phyloP scores from a whole-genome alignment of 495 filamentous ascomycete species.

The Geopyxis carbonaria region DNA sequence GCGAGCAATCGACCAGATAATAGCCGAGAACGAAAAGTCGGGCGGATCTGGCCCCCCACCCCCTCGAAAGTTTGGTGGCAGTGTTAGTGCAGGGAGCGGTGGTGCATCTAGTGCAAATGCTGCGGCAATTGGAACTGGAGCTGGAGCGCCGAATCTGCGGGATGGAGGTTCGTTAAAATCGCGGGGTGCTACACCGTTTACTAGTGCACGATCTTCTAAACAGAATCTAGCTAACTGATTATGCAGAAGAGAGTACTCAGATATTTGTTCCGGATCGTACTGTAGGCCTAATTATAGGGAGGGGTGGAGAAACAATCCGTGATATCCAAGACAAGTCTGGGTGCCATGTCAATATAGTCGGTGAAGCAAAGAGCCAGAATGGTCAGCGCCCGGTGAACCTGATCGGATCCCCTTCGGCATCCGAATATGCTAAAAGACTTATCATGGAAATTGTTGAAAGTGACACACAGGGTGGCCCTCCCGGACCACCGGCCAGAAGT shows the following conservation, averaged over 20 bases:
- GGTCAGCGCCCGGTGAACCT: conserved; percentile 70
- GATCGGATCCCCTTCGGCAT: conserved; percentile 51
- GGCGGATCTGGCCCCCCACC: conserved; percentile 36
- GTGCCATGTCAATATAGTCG: conserved; percentile 78
- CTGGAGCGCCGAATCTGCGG: conserved; percentile 22
- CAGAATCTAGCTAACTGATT: too few relatives aligned
- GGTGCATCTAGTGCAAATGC: conserved; percentile 2
- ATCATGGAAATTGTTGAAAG: conserved; percentile 81
- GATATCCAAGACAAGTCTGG: conserved; percentile 74
- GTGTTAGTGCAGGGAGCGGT: conserved; percentile 1
- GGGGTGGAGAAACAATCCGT: conserved; percentile 72
- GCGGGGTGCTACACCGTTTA: conserved; percentile 8
- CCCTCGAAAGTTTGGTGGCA: conserved; percentile 13
- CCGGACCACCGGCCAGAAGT: conserved; percentile 12
- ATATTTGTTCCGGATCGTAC: conserved; percentile 85
- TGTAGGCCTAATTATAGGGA: conserved; percentile 68
- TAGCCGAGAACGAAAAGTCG: conserved; percentile 47
- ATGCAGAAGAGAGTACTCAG: conserved; percentile 57
- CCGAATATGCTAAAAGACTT: conserved; percentile 52
- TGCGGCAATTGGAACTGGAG: conserved; percentile 10
- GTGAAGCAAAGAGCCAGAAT: conserved; percentile 69
- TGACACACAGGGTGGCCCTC: conserved; percentile 45
- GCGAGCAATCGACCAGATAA: conserved; percentile 58
- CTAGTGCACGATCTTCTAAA: too few relatives aligned
- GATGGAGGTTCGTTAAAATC: conserved; percentile 27